Conservation (phyloP, 306 rosid genomes). For the Prunus mira region DNA sequence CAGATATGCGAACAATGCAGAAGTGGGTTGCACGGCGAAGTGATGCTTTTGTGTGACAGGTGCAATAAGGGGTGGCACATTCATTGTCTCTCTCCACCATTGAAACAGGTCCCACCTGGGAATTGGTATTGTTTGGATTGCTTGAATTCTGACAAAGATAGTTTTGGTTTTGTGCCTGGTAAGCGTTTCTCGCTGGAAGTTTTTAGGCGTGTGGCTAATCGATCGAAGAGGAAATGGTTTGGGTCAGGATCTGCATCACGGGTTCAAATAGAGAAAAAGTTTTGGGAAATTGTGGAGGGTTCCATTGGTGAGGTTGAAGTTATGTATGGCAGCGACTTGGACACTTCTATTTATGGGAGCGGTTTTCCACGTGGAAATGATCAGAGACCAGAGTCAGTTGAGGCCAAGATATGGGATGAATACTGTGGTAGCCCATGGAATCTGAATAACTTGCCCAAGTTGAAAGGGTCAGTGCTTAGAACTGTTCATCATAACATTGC, state of each 20-base stretch:
- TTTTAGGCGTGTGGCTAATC: constrained; percentile 76
- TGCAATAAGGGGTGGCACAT: constrained; percentile 97
- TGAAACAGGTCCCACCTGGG: constrained; percentile 77
- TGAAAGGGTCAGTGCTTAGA: constrained; percentile 86
- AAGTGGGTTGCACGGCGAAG: constrained; percentile 96
- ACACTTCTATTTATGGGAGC: constrained; percentile 85
- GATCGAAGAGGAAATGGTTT: constrained; percentile 90
- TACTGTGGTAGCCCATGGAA: constrained; percentile 89
- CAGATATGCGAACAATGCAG: constrained; percentile 92
- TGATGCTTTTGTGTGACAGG: constrained; percentile 96
- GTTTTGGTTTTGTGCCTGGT: constrained; percentile 96
- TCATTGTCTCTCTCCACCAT: constrained; percentile 88
- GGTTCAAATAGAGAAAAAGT: constrained; percentile 85
- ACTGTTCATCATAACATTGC: constrained; percentile 90
- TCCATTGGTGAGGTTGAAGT: constrained; percentile 91
- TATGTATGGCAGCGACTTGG: constrained; percentile 95
- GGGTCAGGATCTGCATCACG: constrained; percentile 79
- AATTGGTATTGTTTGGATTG: constrained; percentile 97
- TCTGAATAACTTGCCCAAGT: constrained; percentile 92
- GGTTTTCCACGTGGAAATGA: constrained; percentile 75
- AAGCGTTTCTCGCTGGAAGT: constrained; percentile 67
- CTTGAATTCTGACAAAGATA: constrained; percentile 82
- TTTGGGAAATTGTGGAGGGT: constrained; percentile 99
- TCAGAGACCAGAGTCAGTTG: constrained; percentile 63
- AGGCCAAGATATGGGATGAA: constrained; percentile 75